Evolutionary conservation across 129 eudicot genomes (phyloP), one percentile per base, ranked within the genome.

Genomic region (Scalesia atractyloides): DNA sequence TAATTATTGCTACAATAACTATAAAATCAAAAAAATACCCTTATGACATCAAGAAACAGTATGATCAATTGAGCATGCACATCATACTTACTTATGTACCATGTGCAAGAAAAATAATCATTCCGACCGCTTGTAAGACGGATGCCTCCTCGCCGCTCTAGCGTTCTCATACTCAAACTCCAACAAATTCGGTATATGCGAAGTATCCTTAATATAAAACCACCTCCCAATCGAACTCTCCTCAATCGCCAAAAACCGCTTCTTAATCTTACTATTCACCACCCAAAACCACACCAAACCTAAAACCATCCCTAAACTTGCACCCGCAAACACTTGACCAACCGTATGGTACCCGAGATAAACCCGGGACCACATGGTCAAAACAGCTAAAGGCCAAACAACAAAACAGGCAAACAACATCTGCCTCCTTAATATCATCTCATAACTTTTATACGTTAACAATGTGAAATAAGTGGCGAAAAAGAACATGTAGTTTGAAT

Each of bases 281-380:
- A 89, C 81, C 88, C 83, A 87, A 79, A 87, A 93, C 98, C 96
- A 89, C 53, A 49, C 70, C 5, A 67, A 87, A 2, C 96, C 96
- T 30, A 84, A 64, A 18, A 82, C 34, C 53, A 79, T 39, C 70
- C 98, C 96, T 13, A 89, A 57, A 7, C 75, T 65, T 0, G 96
- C 98, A 33, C 98, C 95, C 2, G 98, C 96, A 63, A 82, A 92
- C 57, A 92, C 96, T 82, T 92, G 98, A 3, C 76, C 86, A 47
- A 87, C 86, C 0, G 95, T 81, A 60, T 92, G 98, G 80, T 92
- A 92, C 76, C 98, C 98, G 82, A 92, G 74, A 74, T 92, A 92
- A 52, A 92, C 98, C 82, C 98, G 81, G 8, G 96, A 89, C 36
- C 70, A 76, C 95, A 93, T 78, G 2, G 96, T 89, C 41, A 87